Evolutionary conservation across 805 yeast genomes (phyloP), one percentile per base, ranked within the genome.

Genomic region (Alloascoidea hylecoeti): DNA sequence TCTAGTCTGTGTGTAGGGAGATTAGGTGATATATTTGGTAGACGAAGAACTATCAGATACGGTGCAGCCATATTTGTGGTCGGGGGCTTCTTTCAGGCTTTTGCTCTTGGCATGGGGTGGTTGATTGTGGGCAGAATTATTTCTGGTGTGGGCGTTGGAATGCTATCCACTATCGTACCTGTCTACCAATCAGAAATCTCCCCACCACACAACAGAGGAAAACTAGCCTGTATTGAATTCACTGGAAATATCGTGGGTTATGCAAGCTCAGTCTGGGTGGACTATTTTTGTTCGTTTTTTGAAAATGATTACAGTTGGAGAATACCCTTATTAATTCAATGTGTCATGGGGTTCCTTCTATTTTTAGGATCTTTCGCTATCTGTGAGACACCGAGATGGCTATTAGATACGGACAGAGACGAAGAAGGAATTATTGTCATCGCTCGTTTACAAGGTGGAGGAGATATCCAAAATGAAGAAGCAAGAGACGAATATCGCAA

Each of bases 311-410:
- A 68, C 17, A 67, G 85, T 18, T 85, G 95, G 95, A 67, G 94
- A 44, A 48, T 81, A 16, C 95, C 96, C 1, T 60, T 85, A 35
- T 70, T 78, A 39, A 60, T 82, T 36, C 95, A 85, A 54, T 79
- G 82, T 38, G 50, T 78, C 2, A 75, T 88, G 51, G 95, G 95
- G 0, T 42, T 68, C 2, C 58, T 78, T 3, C 60, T 86, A 17
- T 74, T 75, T 18, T 45, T 72, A 2, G 96, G 96, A 3, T 78
- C 94, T 1, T 72, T 77, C 39, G 64, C 80, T 41, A 74, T 88
- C 30, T 86, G 83, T 3, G 96, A 86, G 50, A 76, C 88, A 36
- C 96, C 96, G 3, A 66, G 95, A 46, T 86, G 95, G 95, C 63
- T 88, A 38, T 60, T 88, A 28, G 88, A 82, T 53, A 78, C 79